Evolutionary conservation across 2,329 filamentous ascomycete genomes (phyloP).

Genomic region (Fusarium verticillioides): DNA sequence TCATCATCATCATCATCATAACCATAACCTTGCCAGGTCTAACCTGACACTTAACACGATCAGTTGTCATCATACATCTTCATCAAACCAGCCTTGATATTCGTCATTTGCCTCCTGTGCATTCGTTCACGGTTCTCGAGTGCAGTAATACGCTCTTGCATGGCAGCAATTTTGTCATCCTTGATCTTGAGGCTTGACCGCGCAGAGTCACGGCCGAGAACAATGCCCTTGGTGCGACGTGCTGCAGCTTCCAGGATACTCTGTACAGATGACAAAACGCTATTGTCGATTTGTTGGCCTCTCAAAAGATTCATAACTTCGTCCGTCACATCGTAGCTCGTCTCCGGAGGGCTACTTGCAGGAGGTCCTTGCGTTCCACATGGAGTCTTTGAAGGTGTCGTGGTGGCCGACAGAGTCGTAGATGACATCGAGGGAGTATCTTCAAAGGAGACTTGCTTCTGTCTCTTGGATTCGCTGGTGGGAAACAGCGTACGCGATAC

Average conservation of each 20-base stretch:
- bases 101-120: slow-evolving; percentile 49
- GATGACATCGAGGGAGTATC: slow-evolving; percentile 26
- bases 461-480: slow-evolving; percentile 44
- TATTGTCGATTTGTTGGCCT: slow-evolving; percentile 53
- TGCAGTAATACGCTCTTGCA: slow-evolving; percentile 52
- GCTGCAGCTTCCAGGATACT: slow-evolving; percentile 65
- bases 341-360: slow-evolving; percentile 27
- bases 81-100: slow-evolving; percentile 53
- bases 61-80: slow-evolving; percentile 50
- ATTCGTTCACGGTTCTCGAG: slow-evolving; percentile 53
- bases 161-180: slow-evolving; percentile 58
- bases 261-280: slow-evolving; percentile 53
- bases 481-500: slow-evolving; percentile 53
- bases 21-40: not conserved
- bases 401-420: slow-evolving; percentile 25
- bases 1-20: not conserved
- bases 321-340: slow-evolving; percentile 52
- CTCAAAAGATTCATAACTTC: slow-evolving; percentile 63
- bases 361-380: slow-evolving; percentile 10
- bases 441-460: slow-evolving; percentile 49
- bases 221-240: slow-evolving; percentile 68
- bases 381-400: slow-evolving; percentile 19
- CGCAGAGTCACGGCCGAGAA: slow-evolving; percentile 72
- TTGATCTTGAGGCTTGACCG: slow-evolving; percentile 70
- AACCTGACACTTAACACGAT: slow-evolving; percentile 2